Evolutionary conservation across 208 protist genomes (phyloP).

Genomic region (Leishmania arabica): DNA sequence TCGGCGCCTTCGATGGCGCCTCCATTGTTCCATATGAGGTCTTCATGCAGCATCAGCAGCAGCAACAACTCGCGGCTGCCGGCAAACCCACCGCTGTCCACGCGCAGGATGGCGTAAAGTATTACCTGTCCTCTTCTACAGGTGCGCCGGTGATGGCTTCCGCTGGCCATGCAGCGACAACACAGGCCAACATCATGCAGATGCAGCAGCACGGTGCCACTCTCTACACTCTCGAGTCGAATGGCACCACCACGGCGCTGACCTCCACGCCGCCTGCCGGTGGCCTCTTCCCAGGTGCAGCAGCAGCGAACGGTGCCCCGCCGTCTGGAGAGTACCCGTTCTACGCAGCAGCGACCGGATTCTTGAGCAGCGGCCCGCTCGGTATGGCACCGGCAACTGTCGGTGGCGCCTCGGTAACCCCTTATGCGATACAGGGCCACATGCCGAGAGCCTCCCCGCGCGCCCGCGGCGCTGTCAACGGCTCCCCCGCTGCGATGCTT

Average conservation of each 20-base stretch:
- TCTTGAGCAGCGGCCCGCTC: slow-evolving; percentile 4
- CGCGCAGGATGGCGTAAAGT: slow-evolving; percentile 17
- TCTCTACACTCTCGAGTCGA: slow-evolving; percentile 21
- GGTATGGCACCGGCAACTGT: neutral
- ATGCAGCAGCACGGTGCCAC: neutral
- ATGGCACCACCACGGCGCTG: slow-evolving; percentile 2
- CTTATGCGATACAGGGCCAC: slow-evolving; percentile 1
- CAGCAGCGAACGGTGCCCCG: neutral
- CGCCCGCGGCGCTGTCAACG: neutral
- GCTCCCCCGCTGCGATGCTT: neutral
- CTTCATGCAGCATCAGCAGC: slow-evolving; percentile 27
- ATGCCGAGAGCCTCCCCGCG: neutral
- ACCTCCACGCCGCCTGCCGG: slow-evolving; percentile 10
- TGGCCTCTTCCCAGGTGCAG: neutral
- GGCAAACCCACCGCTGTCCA: slow-evolving; percentile 12
- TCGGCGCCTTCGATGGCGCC: slow-evolving; percentile 19
- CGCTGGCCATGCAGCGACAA: neutral
- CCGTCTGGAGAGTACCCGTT: neutral
- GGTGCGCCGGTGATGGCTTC: slow-evolving; percentile 9
- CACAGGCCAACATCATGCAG: slow-evolving; percentile 9
- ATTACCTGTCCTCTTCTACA: slow-evolving; percentile 12
- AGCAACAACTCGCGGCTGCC: neutral
- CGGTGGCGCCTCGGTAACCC: neutral
- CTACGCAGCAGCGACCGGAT: neutral
- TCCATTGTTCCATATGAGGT: slow-evolving; percentile 24